Percentiles rank a stretch among this genome's conserved stretches.
Conservation (phyloP, 257 asterid genomes). For the Nyctanthes arbortristis region DNA sequence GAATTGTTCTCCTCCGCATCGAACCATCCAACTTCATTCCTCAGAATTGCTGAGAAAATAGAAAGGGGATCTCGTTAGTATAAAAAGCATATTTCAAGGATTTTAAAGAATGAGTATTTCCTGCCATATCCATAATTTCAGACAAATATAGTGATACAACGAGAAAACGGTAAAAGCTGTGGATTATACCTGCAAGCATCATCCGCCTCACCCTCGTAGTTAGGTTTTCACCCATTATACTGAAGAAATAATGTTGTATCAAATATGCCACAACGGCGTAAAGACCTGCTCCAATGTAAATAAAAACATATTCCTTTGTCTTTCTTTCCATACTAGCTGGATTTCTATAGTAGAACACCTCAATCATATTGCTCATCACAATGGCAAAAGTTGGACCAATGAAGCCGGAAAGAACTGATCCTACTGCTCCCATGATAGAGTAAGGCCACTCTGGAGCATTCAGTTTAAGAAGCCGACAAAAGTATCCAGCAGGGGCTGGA, state of each 20-base stretch:
- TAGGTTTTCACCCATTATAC: conserved; percentile 60
- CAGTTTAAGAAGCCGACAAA: conserved; percentile 76
- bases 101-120: no score
- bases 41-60: conserved; percentile 63
- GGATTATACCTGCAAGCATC: conserved; percentile 53
- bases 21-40: conserved; percentile 98
- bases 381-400: conserved; percentile 57
- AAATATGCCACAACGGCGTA: conserved; percentile 55
- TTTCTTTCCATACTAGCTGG: conserved; percentile 48
- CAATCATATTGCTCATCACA: conserved; percentile 57
- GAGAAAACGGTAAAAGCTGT: neutral
- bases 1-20: conserved; percentile 99
- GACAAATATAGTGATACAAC: no score
- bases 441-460: conserved; percentile 99
- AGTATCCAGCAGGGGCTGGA: conserved; percentile 85
- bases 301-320: conserved; percentile 50
- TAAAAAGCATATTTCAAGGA: neutral
- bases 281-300: conserved; percentile 55
- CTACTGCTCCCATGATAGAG: conserved; percentile 89
- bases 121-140: no score
- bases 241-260: conserved; percentile 56
- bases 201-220: conserved; percentile 61
- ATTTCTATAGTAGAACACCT: conserved; percentile 50
- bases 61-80: neutral
- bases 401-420: conserved; percentile 38